These are phyloP conservation scores for Breviolum minutum DNA, from an alignment of 73 alveolate genomes.

Conservation along the genomic window DNA sequence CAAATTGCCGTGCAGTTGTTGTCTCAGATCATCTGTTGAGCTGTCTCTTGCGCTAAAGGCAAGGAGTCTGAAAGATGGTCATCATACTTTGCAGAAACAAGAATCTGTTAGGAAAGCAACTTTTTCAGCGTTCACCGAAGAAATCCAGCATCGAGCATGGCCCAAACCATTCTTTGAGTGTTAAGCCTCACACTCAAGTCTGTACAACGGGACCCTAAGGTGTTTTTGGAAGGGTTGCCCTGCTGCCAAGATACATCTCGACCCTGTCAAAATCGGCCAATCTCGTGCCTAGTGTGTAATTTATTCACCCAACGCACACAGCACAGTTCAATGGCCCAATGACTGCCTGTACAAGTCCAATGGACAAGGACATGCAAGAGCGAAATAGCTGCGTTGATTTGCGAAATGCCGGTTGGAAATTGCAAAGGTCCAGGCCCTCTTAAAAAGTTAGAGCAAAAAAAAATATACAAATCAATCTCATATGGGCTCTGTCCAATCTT, in stretches of 20 bases:
- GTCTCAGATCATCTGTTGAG: too few relatives aligned
- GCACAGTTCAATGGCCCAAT: background rate
- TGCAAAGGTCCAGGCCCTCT: too few relatives aligned
- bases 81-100: too few relatives aligned
- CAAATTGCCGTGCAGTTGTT: too few relatives aligned
- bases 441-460: too few relatives aligned
- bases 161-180: background rate
- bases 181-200: background rate
- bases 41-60: too few relatives aligned
- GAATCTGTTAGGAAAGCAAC: background rate
- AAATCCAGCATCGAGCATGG: background rate
- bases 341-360: slow-evolving; percentile 25
- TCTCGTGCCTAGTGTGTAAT: background rate
- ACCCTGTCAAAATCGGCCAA: slow-evolving; percentile 18
- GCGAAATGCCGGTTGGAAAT: background rate
- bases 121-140: background rate
- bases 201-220: slow-evolving; percentile 31
- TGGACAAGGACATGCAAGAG: slow-evolving; percentile 36
- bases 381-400: background rate
- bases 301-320: background rate
- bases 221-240: background rate
- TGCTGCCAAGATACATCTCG: slow-evolving; percentile 28
- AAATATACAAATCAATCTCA: too few relatives aligned
- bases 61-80: too few relatives aligned
- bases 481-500: too few relatives aligned